Conservation (phyloP, 306 rosid species). For the Geum urbanum region DNA sequence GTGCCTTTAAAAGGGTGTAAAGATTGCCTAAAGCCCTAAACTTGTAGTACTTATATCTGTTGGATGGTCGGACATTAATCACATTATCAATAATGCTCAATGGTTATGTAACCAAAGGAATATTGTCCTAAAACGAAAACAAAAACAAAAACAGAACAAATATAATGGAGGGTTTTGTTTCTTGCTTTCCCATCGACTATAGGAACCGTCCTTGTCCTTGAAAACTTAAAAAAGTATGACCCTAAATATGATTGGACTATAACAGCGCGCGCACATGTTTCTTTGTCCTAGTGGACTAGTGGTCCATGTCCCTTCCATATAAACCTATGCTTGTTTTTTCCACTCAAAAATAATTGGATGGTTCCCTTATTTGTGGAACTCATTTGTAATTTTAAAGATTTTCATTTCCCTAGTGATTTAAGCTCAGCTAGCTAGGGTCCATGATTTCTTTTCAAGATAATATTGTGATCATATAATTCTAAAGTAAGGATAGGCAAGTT, state of each 20-base stretch:
- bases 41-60: background rate
- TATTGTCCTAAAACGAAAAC: background rate
- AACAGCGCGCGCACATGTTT: constrained; percentile 5
- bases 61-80: too few relatives aligned
- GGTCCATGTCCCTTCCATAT: background rate
- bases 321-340: background rate
- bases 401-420: background rate
- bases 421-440: too few relatives aligned
- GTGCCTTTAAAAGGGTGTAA: background rate
- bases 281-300: constrained; percentile 3
- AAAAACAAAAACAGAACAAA: background rate
- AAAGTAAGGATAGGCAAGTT: too few relatives aligned
- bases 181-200: background rate
- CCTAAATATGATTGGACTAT: constrained; percentile 4
- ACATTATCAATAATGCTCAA: background rate
- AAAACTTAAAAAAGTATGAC: background rate
- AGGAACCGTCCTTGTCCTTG: background rate
- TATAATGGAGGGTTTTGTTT: background rate
- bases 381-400: background rate
- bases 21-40: background rate
- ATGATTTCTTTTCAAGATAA: too few relatives aligned
- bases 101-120: constrained; percentile 4
- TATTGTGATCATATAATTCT: too few relatives aligned
- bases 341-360: background rate
- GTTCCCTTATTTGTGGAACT: constrained; percentile 1